A percentile compares a stretch with the other conserved stretches of the same genome.
These are phyloP conservation scores for Alternaria rosae DNA, from an alignment of 2,329 filamentous ascomycete genomes.

Conservation along the genomic window DNA sequence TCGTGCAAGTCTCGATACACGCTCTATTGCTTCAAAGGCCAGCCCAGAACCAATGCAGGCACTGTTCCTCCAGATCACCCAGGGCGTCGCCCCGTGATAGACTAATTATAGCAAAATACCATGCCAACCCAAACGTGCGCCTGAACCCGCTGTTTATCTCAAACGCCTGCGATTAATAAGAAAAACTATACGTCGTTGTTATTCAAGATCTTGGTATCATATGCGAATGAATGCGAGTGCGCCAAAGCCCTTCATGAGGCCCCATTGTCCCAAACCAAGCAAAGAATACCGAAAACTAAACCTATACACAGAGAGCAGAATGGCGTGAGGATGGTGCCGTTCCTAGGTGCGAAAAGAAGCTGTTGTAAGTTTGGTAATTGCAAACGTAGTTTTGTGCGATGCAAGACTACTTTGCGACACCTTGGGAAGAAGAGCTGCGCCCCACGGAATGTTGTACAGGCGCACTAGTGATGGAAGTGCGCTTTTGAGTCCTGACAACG, in stretches of 20 bases:
- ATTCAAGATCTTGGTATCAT: conserved; percentile 28
- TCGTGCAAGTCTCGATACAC: not conserved
- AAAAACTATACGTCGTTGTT: not conserved
- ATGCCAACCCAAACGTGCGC: not conserved
- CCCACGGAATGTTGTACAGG: conserved; percentile 37
- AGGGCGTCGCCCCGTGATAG: not conserved
- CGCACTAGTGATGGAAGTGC: conserved; percentile 44
- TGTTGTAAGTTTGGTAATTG: conserved; percentile 2
- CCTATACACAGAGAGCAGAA: not conserved
- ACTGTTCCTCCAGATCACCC: not conserved
- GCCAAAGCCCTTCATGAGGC: conserved; percentile 1
- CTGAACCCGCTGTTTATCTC: not conserved
- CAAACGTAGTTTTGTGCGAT: not conserved
- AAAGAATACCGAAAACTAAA: not conserved
- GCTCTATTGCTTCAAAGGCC: not conserved
- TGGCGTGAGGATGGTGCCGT: not conserved
- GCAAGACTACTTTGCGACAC: conserved; percentile 18
- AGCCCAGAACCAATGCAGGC: not conserved
- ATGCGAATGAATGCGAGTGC: conserved; percentile 24
- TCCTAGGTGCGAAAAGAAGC: conserved; percentile 4
- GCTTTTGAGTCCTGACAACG: conserved; percentile 48
- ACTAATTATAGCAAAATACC: not conserved
- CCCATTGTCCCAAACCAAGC: not conserved
- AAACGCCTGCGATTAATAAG: not conserved
- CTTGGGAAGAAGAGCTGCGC: conserved; percentile 44